Percentiles rank a stretch among this genome's conserved stretches.
Conservation (phyloP, 192 early-diverging fungal genomes). For the Helicostylum pulchrum region DNA sequence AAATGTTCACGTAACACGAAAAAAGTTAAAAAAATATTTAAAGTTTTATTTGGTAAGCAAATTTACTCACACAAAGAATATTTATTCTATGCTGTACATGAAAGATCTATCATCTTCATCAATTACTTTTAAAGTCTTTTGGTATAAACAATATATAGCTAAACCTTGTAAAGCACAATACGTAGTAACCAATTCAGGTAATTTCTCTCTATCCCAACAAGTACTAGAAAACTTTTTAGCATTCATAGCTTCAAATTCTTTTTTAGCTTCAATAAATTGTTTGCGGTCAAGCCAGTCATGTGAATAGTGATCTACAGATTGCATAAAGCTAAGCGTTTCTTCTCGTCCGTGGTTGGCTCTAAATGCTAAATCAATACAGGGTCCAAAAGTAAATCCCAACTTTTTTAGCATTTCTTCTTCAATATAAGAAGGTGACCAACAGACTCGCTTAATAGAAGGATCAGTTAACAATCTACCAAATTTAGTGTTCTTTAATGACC, state of each 20-base stretch:
- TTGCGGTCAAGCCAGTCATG: neutral
- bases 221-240: neutral
- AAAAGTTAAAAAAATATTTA: too few relatives aligned
- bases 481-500: neutral
- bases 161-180: slow-evolving; percentile 4
- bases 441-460: neutral
- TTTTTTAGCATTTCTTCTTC: neutral
- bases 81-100: neutral
- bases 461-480: slow-evolving; percentile 11
- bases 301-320: neutral
- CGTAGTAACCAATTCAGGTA: neutral
- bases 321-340: neutral
- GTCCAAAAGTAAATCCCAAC: slow-evolving; percentile 2
- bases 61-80: too few relatives aligned
- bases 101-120: neutral
- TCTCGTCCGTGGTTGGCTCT: neutral
- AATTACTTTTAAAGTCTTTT: neutral
- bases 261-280: neutral
- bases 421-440: slow-evolving; percentile 1
- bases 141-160: neutral
- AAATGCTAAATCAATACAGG: slow-evolving; percentile 6
- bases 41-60: too few relatives aligned
- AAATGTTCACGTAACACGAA: too few relatives aligned
- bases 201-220: slow-evolving; percentile 2
- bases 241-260: neutral